Conservation (phyloP, 164 flowering plant genomes). For the grape (Vitis vinifera) region DNA sequence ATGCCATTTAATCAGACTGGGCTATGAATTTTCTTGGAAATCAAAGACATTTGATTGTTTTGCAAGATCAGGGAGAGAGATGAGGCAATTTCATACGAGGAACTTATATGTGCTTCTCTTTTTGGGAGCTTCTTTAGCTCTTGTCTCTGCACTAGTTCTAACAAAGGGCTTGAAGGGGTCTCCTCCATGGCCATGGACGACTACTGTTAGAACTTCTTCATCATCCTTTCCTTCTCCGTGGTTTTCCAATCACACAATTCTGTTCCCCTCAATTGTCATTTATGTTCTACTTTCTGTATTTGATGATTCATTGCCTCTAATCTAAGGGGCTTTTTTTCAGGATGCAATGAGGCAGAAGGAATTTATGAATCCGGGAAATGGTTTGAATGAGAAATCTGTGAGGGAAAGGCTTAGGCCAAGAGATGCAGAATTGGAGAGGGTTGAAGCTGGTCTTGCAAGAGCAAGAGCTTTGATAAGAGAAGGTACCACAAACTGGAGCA, state of each 20-base stretch:
- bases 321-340: no score
- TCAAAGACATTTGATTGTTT: no score
- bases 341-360: no score
- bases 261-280: neutral
- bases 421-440: slow-evolving; percentile 9
- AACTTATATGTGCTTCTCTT: neutral
- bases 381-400: no score
- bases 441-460: slow-evolving; percentile 16
- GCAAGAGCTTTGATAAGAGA: slow-evolving; percentile 14
- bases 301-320: neutral
- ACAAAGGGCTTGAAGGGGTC: neutral
- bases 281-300: neutral
- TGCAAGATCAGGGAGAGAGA: no score
- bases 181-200: slow-evolving; percentile 5
- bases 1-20: no score
- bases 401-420: no score
- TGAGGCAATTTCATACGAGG: no score
- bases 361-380: no score
- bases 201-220: neutral
- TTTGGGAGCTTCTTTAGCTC: neutral
- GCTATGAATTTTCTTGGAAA: no score
- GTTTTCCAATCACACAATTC: neutral
- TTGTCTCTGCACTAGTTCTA: no score
- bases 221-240: neutral
- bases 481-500: neutral